Percentiles rank a stretch among this genome's conserved stretches.
Evolutionary conservation across 805 yeast genomes (phyloP).

Genomic region (Lipomyces japonicus): DNA sequence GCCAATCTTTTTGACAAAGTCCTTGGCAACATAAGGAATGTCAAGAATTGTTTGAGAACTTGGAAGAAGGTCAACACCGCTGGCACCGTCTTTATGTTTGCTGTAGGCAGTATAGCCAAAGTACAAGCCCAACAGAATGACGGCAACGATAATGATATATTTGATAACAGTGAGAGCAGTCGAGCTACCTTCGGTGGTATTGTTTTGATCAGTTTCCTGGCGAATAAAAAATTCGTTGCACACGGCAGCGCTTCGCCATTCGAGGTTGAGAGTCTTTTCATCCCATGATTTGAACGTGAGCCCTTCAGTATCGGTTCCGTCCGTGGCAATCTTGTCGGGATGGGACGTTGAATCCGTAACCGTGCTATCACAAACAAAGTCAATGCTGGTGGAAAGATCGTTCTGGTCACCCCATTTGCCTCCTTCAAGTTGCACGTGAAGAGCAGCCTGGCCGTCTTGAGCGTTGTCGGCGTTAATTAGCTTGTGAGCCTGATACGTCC

Average conservation of each 20-base stretch:
- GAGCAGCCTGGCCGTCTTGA: constrained; percentile 10
- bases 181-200: constrained; percentile 39
- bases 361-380: constrained; percentile 35
- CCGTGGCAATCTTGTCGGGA: constrained; percentile 28
- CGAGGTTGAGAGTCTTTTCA: constrained; percentile 35
- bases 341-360: constrained; percentile 26
- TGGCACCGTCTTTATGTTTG: constrained; percentile 63
- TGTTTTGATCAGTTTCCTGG: constrained; percentile 32
- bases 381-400: constrained; percentile 37
- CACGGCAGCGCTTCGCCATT: constrained; percentile 44
- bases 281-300: constrained; percentile 33
- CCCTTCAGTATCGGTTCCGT: constrained; percentile 20
- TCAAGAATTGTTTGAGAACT: constrained; percentile 53
- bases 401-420: constrained; percentile 67
- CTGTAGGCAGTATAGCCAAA: constrained; percentile 67
- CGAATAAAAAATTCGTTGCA: constrained; percentile 38
- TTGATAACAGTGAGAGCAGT: constrained; percentile 76
- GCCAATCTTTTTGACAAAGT: constrained; percentile 54
- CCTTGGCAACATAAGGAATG: constrained; percentile 41
- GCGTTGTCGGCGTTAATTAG: constrained; percentile 3
- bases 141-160: constrained; percentile 59
- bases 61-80: constrained; percentile 52
- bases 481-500: constrained; percentile 6
- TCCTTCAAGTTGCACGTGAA: constrained; percentile 45
- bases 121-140: constrained; percentile 14